Percentiles rank a stretch among this genome's conserved stretches.
Evolutionary conservation across 2,329 filamentous ascomycete species (phyloP).

Genomic region (Cercospora canescens): DNA sequence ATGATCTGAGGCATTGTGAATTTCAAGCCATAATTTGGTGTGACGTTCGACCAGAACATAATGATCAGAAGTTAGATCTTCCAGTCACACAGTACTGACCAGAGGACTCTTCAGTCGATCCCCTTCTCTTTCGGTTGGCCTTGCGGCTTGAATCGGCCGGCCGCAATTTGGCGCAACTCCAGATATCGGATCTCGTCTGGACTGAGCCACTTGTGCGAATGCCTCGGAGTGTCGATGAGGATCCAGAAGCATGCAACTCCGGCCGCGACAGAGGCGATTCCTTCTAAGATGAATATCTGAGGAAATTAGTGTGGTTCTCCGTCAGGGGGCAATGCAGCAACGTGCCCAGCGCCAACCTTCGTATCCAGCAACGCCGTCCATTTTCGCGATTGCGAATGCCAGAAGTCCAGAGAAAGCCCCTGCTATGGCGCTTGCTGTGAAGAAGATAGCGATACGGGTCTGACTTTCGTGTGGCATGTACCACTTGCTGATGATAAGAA

Average conservation of each 20-base stretch:
- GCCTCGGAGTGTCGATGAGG: constrained; percentile 50
- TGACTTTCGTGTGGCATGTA: constrained; percentile 25
- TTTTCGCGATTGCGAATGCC: constrained; percentile 36
- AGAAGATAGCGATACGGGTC: constrained; percentile 28
- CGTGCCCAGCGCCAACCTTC: constrained; percentile 36
- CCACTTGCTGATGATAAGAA: constrained; percentile 23
- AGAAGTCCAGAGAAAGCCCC: constrained; percentile 29
- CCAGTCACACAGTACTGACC: constrained; percentile 53
- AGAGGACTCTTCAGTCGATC: not conserved
- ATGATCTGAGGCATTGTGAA: constrained; percentile 22
- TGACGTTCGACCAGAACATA: constrained; percentile 31
- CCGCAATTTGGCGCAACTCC: too few species aligned
- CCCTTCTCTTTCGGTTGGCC: not conserved
- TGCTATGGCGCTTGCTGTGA: constrained; percentile 22
- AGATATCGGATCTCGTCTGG: constrained; percentile 9
- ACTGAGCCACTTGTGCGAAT: constrained; percentile 33
- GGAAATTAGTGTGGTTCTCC: too few species aligned
- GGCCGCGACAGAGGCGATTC: constrained; percentile 53
- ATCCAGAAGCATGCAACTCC: constrained; percentile 55
- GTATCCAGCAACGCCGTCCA: constrained; percentile 37
- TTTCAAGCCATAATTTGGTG: constrained; percentile 14
- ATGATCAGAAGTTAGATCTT: constrained; percentile 49
- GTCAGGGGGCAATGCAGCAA: too few species aligned
- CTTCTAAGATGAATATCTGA: constrained; percentile 61
- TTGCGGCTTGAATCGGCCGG: not conserved